A percentile compares a stretch with the other conserved stretches of the same genome.
Evolutionary conservation across 768 basidiomycete species (phyloP).

Genomic region (Candolleomyces aberdarensis): DNA sequence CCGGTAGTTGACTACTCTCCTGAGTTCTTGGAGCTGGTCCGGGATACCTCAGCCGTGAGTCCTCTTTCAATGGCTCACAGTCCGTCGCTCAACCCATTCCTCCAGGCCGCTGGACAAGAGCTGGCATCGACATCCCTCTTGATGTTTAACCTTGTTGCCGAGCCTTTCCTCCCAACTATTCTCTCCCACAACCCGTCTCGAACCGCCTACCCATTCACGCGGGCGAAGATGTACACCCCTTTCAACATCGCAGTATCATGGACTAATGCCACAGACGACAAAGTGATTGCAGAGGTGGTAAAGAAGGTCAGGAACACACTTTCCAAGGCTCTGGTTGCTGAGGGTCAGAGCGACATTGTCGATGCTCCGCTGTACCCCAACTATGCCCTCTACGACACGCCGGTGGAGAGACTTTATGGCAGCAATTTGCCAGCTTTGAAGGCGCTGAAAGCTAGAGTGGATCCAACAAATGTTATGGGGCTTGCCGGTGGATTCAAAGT

Average conservation of each 20-base stretch:
- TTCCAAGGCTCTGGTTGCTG: slow-evolving; percentile 31
- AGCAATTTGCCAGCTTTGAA: slow-evolving; percentile 39
- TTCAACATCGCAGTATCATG: slow-evolving; percentile 47
- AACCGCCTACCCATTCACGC: slow-evolving; percentile 48
- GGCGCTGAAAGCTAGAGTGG: slow-evolving; percentile 41
- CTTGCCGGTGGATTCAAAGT: slow-evolving; percentile 66
- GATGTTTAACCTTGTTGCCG: slow-evolving; percentile 37
- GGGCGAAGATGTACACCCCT: slow-evolving; percentile 35
- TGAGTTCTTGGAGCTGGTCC: slow-evolving; percentile 34
- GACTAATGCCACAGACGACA: slow-evolving; percentile 33
- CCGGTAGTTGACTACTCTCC: slow-evolving; percentile 33
- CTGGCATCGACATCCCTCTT: slow-evolving; percentile 17
- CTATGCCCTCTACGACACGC: slow-evolving; percentile 54
- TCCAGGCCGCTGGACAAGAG: slow-evolving; percentile 33
- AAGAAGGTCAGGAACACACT: slow-evolving; percentile 37
- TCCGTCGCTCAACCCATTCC: slow-evolving; percentile 27
- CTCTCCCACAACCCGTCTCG: slow-evolving; percentile 33
- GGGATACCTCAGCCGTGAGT: slow-evolving; percentile 37
- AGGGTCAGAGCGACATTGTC: slow-evolving; percentile 32
- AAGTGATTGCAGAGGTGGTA: slow-evolving; percentile 36
- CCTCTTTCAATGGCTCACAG: not conserved
- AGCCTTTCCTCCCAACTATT: slow-evolving; percentile 43
- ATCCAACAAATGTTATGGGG: slow-evolving; percentile 60
- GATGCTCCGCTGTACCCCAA: slow-evolving; percentile 51
- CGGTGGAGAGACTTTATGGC: slow-evolving; percentile 49